Base-by-base conservation (phyloP, 768 basidiomycete species). In the Boletellus sp. region DNA sequence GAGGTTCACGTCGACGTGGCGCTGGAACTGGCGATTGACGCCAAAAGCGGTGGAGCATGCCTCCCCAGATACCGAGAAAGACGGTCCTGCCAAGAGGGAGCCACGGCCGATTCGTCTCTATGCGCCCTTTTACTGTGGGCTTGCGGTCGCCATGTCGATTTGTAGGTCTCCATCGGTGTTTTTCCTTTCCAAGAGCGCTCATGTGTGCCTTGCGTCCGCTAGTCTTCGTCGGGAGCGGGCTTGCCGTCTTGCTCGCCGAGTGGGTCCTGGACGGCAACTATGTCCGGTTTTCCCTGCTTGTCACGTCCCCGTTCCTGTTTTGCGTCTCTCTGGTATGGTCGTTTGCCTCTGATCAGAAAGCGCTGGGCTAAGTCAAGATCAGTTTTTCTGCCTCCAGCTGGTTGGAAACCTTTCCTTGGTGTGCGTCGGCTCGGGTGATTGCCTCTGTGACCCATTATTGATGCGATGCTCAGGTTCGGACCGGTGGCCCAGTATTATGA, bases 401-500 rank as follows among this genome's bases (percentile, higher is more conserved):
- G 61, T 90, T 13, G 75, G 79, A 19, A 84, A 79, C 45, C 36
- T 87, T 15, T 71, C 81, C 4, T 83, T 82, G 68, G 69, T 77
- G 85, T 87, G 64, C 28, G 45, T 54, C 15, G 4, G 19, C 46
- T n/a, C 32, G 48, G 17, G 8, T 28, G n/a, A 28, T 33, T 8
- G 23, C 44, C 51, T 16, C 49, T n/a, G n/a, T n/a, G n/a, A n/a
- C n/a, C n/a, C 23, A 33, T n/a, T 41, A 3, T 42, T 54, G 6
- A 65, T n/a, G 19, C 34, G 34, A 3, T 34, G 2, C 34, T 16
- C 49, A 87, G 86, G 38, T 55, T 92, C 53, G 90, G 90, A 24
- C 91, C 91, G 9, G 85, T 94, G 20, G 81, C 89, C 2, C 91
- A 93, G 55, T 89, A 82, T 67, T 81, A 87, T 57, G 83, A 91